Percentiles rank a stretch among this genome's conserved stretches.
Conservation (phyloP, 2,329 filamentous ascomycete species). For the Drechslerella coelobrocha region DNA sequence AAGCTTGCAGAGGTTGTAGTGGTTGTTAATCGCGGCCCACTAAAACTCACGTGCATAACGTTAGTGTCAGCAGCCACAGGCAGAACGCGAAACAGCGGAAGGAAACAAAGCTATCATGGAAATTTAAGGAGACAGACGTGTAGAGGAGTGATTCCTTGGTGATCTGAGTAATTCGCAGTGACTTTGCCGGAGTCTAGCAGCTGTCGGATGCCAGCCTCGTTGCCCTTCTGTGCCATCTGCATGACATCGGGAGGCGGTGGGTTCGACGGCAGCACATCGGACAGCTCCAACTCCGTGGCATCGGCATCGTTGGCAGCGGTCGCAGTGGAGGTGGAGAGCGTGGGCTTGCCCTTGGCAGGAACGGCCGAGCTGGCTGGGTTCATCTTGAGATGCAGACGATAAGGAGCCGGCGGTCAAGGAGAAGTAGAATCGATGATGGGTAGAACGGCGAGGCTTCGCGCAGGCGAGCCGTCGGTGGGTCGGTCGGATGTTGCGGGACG, state of each 20-base stretch:
- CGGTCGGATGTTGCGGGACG: conserved; percentile 31
- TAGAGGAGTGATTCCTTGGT: conserved; percentile 91
- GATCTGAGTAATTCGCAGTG: conserved; percentile 82
- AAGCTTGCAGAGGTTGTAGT: conserved; percentile 96
- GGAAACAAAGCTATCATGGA: conserved; percentile 35
- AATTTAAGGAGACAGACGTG: conserved; percentile 69
- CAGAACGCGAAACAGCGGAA: neutral
- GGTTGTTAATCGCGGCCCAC: conserved; percentile 99
- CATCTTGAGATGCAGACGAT: conserved; percentile 15
- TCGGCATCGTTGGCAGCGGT: conserved; percentile 33
- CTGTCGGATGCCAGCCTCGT: conserved; percentile 84
- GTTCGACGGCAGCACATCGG: conserved; percentile 38
- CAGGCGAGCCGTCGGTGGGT: conserved; percentile 14
- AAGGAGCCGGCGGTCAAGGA: neutral
- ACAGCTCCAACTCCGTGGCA: conserved; percentile 35
- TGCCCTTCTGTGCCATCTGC: conserved; percentile 88
- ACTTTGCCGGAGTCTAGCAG: conserved; percentile 83
- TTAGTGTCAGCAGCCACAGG: conserved; percentile 25
- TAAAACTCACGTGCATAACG: conserved; percentile 59
- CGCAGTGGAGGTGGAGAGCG: conserved; percentile 23
- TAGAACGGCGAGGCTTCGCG: neutral
- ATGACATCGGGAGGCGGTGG: conserved; percentile 72
- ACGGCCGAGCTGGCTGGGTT: conserved; percentile 49
- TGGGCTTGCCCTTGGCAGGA: conserved; percentile 50
- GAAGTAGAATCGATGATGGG: too few relatives aligned